Percentiles rank a stretch among this genome's conserved stretches.
phyloP scores from a whole-genome alignment of 169 alveolate species.

The Theileria sp. region DNA sequence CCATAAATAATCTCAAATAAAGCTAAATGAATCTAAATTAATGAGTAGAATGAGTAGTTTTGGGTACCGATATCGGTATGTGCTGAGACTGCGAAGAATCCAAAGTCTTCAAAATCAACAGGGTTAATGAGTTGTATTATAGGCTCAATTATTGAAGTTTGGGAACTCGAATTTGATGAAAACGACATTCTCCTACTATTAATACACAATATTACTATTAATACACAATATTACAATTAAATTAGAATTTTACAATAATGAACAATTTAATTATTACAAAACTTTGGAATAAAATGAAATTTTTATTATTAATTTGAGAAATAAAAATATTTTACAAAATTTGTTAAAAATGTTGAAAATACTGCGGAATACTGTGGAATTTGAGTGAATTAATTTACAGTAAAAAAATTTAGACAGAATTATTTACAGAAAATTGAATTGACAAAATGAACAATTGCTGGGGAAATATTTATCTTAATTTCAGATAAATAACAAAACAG shows the following conservation, averaged over 20 bases:
- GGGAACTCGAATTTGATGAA: not conserved
- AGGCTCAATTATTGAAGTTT: not conserved
- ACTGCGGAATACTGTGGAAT: not conserved
- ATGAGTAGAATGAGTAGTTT: not conserved
- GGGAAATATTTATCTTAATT: constrained; percentile 6
- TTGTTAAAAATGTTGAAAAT: not conserved
- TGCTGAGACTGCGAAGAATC: constrained; percentile 36
- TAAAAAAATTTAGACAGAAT: not conserved
- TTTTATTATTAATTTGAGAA: too few relatives aligned
- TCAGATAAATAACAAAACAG: constrained; percentile 6
- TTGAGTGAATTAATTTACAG: not conserved
- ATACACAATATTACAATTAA: not conserved
- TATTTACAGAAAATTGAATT: constrained; percentile 1
- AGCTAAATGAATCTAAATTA: too few relatives aligned
- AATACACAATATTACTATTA: too few relatives aligned
- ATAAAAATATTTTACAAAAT: not conserved
- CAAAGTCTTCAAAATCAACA: not conserved
- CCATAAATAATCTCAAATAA: too few relatives aligned
- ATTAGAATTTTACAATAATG: too few relatives aligned
- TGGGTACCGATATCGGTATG: constrained; percentile 50
- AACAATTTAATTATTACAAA: too few relatives aligned
- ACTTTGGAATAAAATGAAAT: too few relatives aligned
- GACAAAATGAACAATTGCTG: not conserved
- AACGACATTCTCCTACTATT: too few relatives aligned
- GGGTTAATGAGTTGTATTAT: constrained; percentile 10